These are phyloP conservation scores for Zygoascus meyerae DNA, from an alignment of 1,139 yeast genomes.

Conservation along the genomic window DNA sequence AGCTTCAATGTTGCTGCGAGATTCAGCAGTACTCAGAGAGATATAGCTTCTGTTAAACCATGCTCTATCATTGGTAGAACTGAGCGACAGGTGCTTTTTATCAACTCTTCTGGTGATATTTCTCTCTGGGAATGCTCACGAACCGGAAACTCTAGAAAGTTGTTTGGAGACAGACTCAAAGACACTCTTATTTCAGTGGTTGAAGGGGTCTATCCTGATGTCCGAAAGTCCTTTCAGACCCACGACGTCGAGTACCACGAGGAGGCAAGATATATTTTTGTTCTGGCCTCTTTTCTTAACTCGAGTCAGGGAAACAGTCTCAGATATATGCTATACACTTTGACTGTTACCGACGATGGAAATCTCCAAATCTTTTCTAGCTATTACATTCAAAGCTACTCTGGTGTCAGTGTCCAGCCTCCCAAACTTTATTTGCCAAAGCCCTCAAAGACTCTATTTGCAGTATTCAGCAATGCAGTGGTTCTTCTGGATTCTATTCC, in stretches of 20 bases:
- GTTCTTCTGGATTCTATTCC: slow-evolving; percentile 61
- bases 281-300: slow-evolving; percentile 43
- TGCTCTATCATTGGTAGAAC: slow-evolving; percentile 54
- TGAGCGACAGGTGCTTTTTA: slow-evolving; percentile 39
- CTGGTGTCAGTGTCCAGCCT: slow-evolving; percentile 21
- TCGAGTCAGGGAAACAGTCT: slow-evolving; percentile 26
- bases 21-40: slow-evolving; percentile 35
- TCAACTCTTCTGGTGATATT: slow-evolving; percentile 41
- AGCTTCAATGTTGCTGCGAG: slow-evolving; percentile 28
- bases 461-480: slow-evolving; percentile 54
- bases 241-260: slow-evolving; percentile 44
- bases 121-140: slow-evolving; percentile 46
- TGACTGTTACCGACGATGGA: slow-evolving; percentile 45
- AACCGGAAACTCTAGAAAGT: slow-evolving; percentile 38
- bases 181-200: slow-evolving; percentile 38
- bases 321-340: slow-evolving; percentile 49
- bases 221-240: slow-evolving; percentile 39
- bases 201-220: slow-evolving; percentile 40
- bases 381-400: slow-evolving; percentile 46
- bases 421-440: slow-evolving; percentile 57
- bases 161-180: slow-evolving; percentile 35
- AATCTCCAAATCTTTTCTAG: slow-evolving; percentile 57
- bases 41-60: slow-evolving; percentile 55
- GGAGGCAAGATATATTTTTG: slow-evolving; percentile 41
- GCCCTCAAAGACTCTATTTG: slow-evolving; percentile 59